phyloP scores from a whole-genome alignment of 352 stramenopile genomes.

The Phytopythium boreale region DNA sequence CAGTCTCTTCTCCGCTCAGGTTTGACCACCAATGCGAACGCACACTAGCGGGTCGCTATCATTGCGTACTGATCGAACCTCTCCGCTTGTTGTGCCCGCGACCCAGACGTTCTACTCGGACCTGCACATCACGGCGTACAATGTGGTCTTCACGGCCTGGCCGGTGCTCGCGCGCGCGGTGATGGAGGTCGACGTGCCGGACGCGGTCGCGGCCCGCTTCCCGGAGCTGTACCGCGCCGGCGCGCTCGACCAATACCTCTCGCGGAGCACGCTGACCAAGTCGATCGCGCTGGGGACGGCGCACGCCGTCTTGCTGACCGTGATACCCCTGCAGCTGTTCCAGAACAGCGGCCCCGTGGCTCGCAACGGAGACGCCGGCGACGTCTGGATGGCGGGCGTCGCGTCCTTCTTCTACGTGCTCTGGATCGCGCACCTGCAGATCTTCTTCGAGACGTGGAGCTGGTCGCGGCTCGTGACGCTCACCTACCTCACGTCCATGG shows the following conservation, averaged over 20 bases:
- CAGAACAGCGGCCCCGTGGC: slow-evolving; percentile 50
- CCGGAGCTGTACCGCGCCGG: slow-evolving; percentile 72
- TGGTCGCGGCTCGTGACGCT: slow-evolving; percentile 49
- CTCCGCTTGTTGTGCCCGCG: background rate
- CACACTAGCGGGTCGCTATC: background rate
- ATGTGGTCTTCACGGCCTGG: slow-evolving; percentile 91
- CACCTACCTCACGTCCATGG: slow-evolving; percentile 48
- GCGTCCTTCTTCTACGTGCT: slow-evolving; percentile 93
- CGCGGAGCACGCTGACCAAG: slow-evolving; percentile 37
- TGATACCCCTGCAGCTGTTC: slow-evolving; percentile 53
- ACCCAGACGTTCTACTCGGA: slow-evolving; percentile 73
- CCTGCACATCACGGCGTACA: slow-evolving; percentile 92
- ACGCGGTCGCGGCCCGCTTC: slow-evolving; percentile 61
- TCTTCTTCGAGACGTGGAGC: slow-evolving; percentile 78
- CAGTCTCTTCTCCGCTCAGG: slow-evolving; percentile 87
- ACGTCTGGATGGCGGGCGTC: slow-evolving; percentile 89
- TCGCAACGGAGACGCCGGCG: slow-evolving; percentile 33
- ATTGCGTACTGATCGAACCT: too few relatives aligned
- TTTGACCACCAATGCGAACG: slow-evolving; percentile 20
- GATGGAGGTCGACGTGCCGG: slow-evolving; percentile 76
- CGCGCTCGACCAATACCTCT: slow-evolving; percentile 61
- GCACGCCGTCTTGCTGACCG: slow-evolving; percentile 58
- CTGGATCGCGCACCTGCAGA: slow-evolving; percentile 89
- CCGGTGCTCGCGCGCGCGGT: slow-evolving; percentile 83
- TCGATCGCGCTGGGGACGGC: slow-evolving; percentile 38